Evolutionary conservation across 371 early-diverging fungal species (phyloP).

Genomic region (Mucor saturninus): DNA sequence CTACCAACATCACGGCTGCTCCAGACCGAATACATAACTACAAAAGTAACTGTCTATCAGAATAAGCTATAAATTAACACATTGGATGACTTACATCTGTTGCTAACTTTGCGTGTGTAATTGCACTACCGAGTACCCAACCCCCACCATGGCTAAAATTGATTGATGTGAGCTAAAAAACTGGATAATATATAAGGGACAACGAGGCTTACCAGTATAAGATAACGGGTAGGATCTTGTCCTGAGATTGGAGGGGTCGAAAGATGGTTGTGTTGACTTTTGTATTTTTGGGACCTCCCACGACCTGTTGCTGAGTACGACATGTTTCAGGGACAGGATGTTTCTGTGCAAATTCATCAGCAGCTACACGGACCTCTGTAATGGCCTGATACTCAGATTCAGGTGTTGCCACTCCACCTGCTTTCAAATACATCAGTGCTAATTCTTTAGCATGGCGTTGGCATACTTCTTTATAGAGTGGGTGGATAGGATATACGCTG

Average conservation of each 20-base stretch:
- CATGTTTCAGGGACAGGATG: constrained; percentile 13
- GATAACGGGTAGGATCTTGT: constrained; percentile 19
- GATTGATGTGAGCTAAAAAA: neutral
- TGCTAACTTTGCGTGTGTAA: constrained; percentile 18
- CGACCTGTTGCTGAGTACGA: constrained; percentile 7
- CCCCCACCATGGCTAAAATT: constrained; percentile 22
- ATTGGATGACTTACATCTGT: constrained; percentile 14
- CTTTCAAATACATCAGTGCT: neutral
- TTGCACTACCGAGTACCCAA: constrained; percentile 16
- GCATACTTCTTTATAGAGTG: constrained; percentile 21
- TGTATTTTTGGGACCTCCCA: constrained; percentile 10
- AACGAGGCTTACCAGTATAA: constrained; percentile 9
- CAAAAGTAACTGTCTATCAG: neutral
- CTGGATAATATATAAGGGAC: neutral
- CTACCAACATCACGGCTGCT: constrained; percentile 23
- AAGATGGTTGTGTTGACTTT: constrained; percentile 19
- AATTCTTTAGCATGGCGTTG: constrained; percentile 13
- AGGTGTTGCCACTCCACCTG: constrained; percentile 6
- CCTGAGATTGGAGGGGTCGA: constrained; percentile 17
- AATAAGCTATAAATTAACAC: neutral
- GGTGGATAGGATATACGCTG: constrained; percentile 21
- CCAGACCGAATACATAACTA: constrained; percentile 18
- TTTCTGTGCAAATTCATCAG: constrained; percentile 13
- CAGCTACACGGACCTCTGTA: constrained; percentile 10
- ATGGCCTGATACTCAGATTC: constrained; percentile 18